Evolutionary conservation across 805 yeast species (phyloP).

Genomic region (Hanseniaspora clermontiae): DNA sequence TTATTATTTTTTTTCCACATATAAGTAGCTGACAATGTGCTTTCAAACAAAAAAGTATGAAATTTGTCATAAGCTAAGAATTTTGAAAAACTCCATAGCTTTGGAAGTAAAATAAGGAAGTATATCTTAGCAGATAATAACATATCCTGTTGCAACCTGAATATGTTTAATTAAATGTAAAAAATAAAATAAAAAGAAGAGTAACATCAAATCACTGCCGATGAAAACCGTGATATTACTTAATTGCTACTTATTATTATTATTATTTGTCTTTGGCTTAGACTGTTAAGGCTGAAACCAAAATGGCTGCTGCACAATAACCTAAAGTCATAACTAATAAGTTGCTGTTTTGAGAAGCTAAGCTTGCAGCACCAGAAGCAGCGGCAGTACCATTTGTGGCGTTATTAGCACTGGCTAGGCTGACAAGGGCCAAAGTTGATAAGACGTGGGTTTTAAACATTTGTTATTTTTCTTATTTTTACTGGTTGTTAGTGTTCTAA

Average conservation of each 20-base stretch:
- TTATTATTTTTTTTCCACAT: not conserved
- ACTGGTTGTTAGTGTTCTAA: too few relatives aligned
- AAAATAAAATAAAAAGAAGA: not conserved
- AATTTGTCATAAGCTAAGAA: too few relatives aligned
- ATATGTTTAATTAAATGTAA: too few relatives aligned
- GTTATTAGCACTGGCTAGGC: not conserved
- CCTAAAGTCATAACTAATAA: not conserved
- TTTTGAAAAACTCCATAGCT: too few relatives aligned
- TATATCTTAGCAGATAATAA: too few relatives aligned
- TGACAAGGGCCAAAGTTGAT: not conserved
- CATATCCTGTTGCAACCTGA: too few relatives aligned
- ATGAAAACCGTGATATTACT: too few relatives aligned
- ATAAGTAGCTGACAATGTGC: not conserved
- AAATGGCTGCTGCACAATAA: not conserved
- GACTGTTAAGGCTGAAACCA: not conserved
- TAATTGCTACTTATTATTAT: not conserved
- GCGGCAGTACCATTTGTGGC: slow-evolving; percentile 3
- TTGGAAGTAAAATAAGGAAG: too few relatives aligned
- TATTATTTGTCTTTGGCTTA: not conserved
- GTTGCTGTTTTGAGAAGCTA: not conserved
- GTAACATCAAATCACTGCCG: too few relatives aligned
- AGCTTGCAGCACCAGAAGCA: slow-evolving; percentile 4
- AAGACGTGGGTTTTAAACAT: not conserved
- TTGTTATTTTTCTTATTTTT: not conserved
- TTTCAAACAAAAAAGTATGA: too few relatives aligned